Evolutionary conservation across 2,329 filamentous ascomycete species (phyloP).

Genomic region (Endocalyx cinctus): DNA sequence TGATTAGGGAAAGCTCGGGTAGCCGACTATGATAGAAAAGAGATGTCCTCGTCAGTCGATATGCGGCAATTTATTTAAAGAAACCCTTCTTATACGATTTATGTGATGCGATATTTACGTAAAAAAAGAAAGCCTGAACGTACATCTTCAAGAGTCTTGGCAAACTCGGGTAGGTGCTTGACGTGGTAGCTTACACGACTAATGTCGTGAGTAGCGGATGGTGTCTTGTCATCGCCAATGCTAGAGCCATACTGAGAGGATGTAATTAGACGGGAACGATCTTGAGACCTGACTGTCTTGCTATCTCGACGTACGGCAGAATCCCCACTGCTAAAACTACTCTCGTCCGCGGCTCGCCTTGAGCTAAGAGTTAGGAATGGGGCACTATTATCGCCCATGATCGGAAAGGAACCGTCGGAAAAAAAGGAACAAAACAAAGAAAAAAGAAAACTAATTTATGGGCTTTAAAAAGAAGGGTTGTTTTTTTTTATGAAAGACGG

Average conservation of each 20-base stretch:
- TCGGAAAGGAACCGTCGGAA: slow-evolving; percentile 6
- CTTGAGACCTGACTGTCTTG: slow-evolving; percentile 15
- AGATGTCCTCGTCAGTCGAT: not conserved
- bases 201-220: slow-evolving; percentile 50
- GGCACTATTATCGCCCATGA: slow-evolving; percentile 39
- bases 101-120: too few relatives aligned
- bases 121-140: too few relatives aligned
- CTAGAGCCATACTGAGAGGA: slow-evolving; percentile 41
- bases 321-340: slow-evolving; percentile 43
- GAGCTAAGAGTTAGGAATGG: slow-evolving; percentile 52
- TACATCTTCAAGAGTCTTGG: slow-evolving; percentile 50
- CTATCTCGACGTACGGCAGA: slow-evolving; percentile 40
- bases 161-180: slow-evolving; percentile 51
- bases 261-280: slow-evolving; percentile 24
- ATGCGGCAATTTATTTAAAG: too few relatives aligned
- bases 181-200: slow-evolving; percentile 55
- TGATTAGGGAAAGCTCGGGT: slow-evolving; percentile 53
- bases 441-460: too few relatives aligned
- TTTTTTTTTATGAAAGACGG: slow-evolving; percentile 9
- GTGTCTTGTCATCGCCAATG: slow-evolving; percentile 32
- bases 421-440: too few relatives aligned
- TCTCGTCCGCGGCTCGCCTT: slow-evolving; percentile 39
- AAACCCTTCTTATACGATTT: too few relatives aligned
- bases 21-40: slow-evolving; percentile 38
- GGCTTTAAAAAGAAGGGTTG: too few relatives aligned